Base-by-base conservation (phyloP, 2,329 filamentous ascomycete species). In the Emergomyces pasteurianus region DNA sequence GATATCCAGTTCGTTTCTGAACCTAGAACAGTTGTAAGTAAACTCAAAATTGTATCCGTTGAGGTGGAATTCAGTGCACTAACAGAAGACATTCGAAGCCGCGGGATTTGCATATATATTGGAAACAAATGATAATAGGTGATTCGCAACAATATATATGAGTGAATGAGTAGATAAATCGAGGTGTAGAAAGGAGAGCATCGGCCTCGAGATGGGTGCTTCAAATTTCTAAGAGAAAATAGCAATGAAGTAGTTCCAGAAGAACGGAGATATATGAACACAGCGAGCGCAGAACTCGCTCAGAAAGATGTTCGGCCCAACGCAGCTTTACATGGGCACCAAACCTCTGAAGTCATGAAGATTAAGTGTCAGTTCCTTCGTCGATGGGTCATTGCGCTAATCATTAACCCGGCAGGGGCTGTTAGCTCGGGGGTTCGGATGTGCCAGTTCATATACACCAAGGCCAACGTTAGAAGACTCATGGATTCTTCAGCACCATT, bases 81-180 rank as follows among this genome's bases (percentile, higher is more conserved):
- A 28, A 59, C 58, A 16, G 14, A 16, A 31, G 58, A 43, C 58
- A 59, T 59, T 53, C 54, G 7, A 36, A 54, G 36, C 49, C n/a
- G 16, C 16, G 26, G 23, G 40, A 18, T n/a, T 12, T 9, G 31
- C 16, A 36, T 49, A 23, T 38, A 38, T 49, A 36, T 38, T n/a
- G 16, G 26, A 23, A 18, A 3, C 5, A 1, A n/a, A 57, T 31
- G 18, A 46, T 57, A 43, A 7, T 31, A 18, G 18, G 23, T 18
- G 16, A 14, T 16, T 18, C 12, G 31, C 8, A 57, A 26, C 26
- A 31, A 16, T 43, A 38, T 28, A 16, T n/a, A 43, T 21, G 54
- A 3, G 54, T 10, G 18, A 3, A 5, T 7, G 34, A 21, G 10
- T 42, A 5, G 23, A 43, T 9, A 31, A 43, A 23, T 7, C 14